Evolutionary conservation across 2,329 filamentous ascomycete genomes (phyloP).

Genomic region (Cladosporium sp.): DNA sequence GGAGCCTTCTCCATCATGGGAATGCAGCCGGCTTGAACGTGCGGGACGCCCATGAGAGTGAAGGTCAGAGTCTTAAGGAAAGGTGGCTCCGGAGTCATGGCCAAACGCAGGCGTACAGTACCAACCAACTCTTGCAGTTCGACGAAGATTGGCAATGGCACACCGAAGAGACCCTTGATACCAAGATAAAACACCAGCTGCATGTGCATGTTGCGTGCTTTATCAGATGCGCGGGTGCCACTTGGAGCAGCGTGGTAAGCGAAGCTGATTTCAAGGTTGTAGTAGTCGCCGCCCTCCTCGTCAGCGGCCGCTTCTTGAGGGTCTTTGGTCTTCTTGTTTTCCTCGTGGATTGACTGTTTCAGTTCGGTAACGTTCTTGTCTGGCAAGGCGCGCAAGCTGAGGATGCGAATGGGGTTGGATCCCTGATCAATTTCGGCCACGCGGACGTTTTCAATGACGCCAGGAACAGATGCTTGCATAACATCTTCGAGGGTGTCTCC

Average conservation of each 20-base stretch:
- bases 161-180: conserved; percentile 80
- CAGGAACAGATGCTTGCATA: conserved; percentile 92
- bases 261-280: conserved; percentile 86
- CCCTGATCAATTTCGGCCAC: conserved; percentile 95
- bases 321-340: conserved; percentile 78
- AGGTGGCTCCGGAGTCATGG: conserved; percentile 84
- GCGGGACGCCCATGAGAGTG: conserved; percentile 89
- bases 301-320: conserved; percentile 82
- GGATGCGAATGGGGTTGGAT: conserved; percentile 80
- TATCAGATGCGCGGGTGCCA: conserved; percentile 62
- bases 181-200: conserved; percentile 92
- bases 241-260: conserved; percentile 86
- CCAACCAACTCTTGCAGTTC: conserved; percentile 89
- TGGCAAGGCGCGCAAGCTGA: conserved; percentile 81
- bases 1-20: conserved; percentile 89
- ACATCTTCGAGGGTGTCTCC: conserved; percentile 95
- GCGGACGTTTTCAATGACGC: conserved; percentile 88
- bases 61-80: conserved; percentile 91
- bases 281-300: conserved; percentile 86
- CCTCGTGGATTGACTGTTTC: conserved; percentile 72
- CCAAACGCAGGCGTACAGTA: conserved; percentile 75
- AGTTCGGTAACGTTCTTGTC: conserved; percentile 77
- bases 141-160: conserved; percentile 82
- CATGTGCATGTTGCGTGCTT: conserved; percentile 93
- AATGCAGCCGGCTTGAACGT: conserved; percentile 82